Percentiles rank a stretch among this genome's conserved stretches.
Conservation (phyloP, 2,329 filamentous ascomycete species). For the Calycina herbarum region DNA sequence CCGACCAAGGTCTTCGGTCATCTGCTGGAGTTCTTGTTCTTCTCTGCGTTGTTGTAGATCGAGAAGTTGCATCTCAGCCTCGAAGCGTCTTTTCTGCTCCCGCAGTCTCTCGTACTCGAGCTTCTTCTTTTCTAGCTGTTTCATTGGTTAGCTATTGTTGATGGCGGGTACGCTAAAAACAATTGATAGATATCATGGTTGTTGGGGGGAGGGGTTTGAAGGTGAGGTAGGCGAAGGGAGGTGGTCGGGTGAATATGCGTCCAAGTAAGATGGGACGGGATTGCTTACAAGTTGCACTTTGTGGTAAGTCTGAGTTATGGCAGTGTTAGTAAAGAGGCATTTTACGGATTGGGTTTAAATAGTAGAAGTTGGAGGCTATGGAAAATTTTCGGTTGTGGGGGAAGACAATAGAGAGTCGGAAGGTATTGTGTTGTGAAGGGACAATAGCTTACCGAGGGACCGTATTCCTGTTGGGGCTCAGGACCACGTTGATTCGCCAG, state of each 20-base stretch:
- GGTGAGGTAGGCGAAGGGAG: not conserved
- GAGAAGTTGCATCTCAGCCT: slow-evolving; percentile 87
- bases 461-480: slow-evolving; percentile 36
- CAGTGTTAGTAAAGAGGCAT: slow-evolving; percentile 25
- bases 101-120: slow-evolving; percentile 88
- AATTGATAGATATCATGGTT: slow-evolving; percentile 2
- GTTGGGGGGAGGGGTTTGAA: not conserved
- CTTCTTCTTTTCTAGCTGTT: slow-evolving; percentile 89
- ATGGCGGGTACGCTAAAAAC: not conserved
- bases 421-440: slow-evolving; percentile 14
- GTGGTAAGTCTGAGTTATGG: slow-evolving; percentile 55
- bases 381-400: not conserved
- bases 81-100: slow-evolving; percentile 85
- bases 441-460: slow-evolving; percentile 36
- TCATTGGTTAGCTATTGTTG: slow-evolving; percentile 40
- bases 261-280: slow-evolving; percentile 9
- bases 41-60: slow-evolving; percentile 82
- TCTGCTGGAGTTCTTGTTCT: slow-evolving; percentile 79
- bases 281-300: slow-evolving; percentile 74
- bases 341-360: slow-evolving; percentile 2
- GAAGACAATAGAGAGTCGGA: slow-evolving; percentile 7
- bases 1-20: slow-evolving; percentile 74
- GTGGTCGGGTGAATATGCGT: not conserved
- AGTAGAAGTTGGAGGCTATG: slow-evolving; percentile 4
- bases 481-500: slow-evolving; percentile 34